Base-by-base conservation (phyloP, 768 basidiomycete species). In the Suillus cothurnatus region DNA sequence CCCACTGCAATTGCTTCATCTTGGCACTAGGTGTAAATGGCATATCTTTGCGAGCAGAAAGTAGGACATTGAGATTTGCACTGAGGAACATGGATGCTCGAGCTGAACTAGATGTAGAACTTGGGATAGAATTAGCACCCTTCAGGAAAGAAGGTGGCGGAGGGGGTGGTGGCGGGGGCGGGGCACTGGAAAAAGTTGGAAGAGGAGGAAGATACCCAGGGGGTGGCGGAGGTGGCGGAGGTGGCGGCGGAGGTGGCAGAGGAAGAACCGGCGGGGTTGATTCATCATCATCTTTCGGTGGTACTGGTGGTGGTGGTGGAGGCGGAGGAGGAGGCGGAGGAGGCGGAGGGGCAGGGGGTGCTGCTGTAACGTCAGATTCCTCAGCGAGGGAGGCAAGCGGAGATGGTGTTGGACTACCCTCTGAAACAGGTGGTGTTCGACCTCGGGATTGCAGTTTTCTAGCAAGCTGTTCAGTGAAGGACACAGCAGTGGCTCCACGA, bases 1-100 rank as follows among this genome's bases (percentile, higher is more conserved):
- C 96, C 97, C 97, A 99, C 73, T 98, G 96, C 63, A 99, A 81
- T 74, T 98, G 95, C 75, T 98, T 98, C 92, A 98, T 95, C 83
- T 95, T 95, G 41, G 88, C 92, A 66, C 85, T 89, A 2, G 96
- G 93, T 38, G 92, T 90, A 50, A 95, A 84, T 4, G 88, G 83
- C 73, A 97, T 86, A 72, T 94, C 93, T 77, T 98, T 98, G 58
- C 94, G 91, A 53, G 84, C 82, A 57, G 83, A 82, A 23, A 88
- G 74, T 68, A 89, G 76, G 36, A 81, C 81, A 68, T 81, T 84
- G 56, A 91, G 73, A 68, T 86, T 88, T 26, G 82, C 76, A 21
- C 90, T 86, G 2, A 88, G 76, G 9, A 90, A 76, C 71, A 85
- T 78, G 19, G 91, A 91, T 43, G 83, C 81, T 31, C 88, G 88